Conservation (phyloP, 257 asterid species). For the Jacaranda mimosifolia region DNA sequence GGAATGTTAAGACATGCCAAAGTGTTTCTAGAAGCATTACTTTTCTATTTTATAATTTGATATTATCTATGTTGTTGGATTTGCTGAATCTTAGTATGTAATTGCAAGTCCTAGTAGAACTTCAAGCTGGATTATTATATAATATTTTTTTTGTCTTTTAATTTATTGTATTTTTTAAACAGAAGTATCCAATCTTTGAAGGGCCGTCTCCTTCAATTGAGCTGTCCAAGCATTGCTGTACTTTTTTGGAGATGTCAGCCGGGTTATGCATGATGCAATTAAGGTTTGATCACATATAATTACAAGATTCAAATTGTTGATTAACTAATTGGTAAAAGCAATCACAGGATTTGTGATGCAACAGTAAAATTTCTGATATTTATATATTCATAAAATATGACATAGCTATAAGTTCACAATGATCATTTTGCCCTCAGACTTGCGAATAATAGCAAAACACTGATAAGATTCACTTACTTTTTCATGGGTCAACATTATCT, state of each 20-base stretch:
- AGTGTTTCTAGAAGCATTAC: conserved; percentile 53
- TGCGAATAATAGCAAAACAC: no score
- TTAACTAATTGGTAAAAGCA: background rate
- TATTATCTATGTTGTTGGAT: conserved; percentile 50
- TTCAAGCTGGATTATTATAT: conserved; percentile 36
- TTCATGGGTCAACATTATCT: no score
- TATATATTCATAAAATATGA: no score
- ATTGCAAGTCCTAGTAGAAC: conserved; percentile 39
- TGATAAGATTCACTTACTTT: no score
- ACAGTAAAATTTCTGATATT: no score
- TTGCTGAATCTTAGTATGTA: conserved; percentile 51
- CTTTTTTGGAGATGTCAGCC: conserved; percentile 21
- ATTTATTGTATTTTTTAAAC: conserved; percentile 24
- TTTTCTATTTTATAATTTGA: conserved; percentile 31
- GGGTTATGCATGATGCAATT: background rate
- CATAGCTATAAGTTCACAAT: no score
- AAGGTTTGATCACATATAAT: background rate
- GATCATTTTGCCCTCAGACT: no score
- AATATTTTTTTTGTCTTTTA: conserved; percentile 13
- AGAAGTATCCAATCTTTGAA: conserved; percentile 45
- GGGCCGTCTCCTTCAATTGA: conserved; percentile 43
- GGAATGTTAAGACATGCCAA: conserved; percentile 45
- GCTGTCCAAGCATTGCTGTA: conserved; percentile 21
- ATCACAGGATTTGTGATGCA: no score
- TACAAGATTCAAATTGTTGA: background rate